Evolutionary conservation across 371 early-diverging fungal genomes (phyloP), one percentile per base, ranked within the genome.

Genomic region (Dichotomocladium elegans): DNA sequence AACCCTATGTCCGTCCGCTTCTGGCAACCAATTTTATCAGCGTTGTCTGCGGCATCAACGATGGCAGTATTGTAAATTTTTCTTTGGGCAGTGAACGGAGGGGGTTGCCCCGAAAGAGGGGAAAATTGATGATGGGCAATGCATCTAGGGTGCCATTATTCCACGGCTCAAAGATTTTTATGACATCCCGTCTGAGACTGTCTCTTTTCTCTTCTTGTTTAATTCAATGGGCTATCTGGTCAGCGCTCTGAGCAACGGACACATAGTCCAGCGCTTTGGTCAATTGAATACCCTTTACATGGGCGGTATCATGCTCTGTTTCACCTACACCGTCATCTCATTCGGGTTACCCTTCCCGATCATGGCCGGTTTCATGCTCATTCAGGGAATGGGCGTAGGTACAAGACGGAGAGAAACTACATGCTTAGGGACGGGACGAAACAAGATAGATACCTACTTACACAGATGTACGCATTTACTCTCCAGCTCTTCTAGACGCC

Each of bases 151-250:
- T 40, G 57, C 60, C 9, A 62, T 69, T 25, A 53, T 69, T 28
- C 70, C 70, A 29, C 57, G 58, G 10, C 41, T 69, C 15, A 65
- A 65, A 47, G 43, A 55, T 12, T 57, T 60, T 30, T 69, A 69
- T 45, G 54, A 53, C 37, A 58, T 69, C 25, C 31, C 60, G 1
- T 53, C 62, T 28, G 44, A 59, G 35, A 57, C 57, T 7, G 66
- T 69, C 4, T 69, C 70, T 4, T 27, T 62, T 11, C 43, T 69
- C 4, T 65, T 69, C 51, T 47, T 69, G 44, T 62, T 50, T 55
- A 60, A 60, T 30, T 63, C 70, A 3, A 34, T 60, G 30, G 70
- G 70, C 7, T 69, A 63, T 30, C 49, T 69, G 28, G n/a, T 58
- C 31, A 34, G 55, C 1, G 65, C 65, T n/a, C 48, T 42, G 21